A percentile compares a stretch with the other conserved stretches of the same genome.
Conservation (phyloP, 371 early-diverging fungal species). For the Apophysomyces trapeziformis region DNA sequence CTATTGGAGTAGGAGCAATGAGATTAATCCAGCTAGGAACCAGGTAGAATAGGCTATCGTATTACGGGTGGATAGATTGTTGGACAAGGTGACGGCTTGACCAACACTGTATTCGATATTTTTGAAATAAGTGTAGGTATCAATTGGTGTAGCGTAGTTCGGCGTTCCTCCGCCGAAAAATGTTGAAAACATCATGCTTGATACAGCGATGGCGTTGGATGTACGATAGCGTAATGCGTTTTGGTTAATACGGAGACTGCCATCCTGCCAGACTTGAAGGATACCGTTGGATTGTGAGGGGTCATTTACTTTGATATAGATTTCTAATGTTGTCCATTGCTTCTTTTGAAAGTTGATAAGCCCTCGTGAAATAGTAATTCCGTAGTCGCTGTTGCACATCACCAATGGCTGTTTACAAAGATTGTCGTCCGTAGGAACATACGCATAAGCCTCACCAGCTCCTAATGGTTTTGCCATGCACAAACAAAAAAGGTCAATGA, state of each 20-base stretch:
- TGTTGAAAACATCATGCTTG: conserved; percentile 55
- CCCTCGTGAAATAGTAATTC: conserved; percentile 56
- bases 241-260: conserved; percentile 36
- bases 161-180: conserved; percentile 58
- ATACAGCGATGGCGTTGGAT: conserved; percentile 30
- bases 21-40: background rate
- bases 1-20: background rate
- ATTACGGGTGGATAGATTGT: conserved; percentile 17
- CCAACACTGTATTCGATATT: conserved; percentile 52
- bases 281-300: conserved; percentile 45
- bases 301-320: conserved; percentile 49
- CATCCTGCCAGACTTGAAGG: conserved; percentile 51
- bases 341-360: conserved; percentile 42
- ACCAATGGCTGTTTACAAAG: conserved; percentile 38
- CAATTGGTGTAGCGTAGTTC: conserved; percentile 43
- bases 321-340: conserved; percentile 47
- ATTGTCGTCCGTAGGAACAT: conserved; percentile 42
- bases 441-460: conserved; percentile 50
- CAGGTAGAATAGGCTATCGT: background rate
- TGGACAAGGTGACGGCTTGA: conserved; percentile 23
- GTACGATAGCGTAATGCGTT: conserved; percentile 43
- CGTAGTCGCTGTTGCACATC: conserved; percentile 53
- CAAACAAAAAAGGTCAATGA: background rate
- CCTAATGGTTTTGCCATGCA: conserved; percentile 11
- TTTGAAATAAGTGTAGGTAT: conserved; percentile 47